Evolutionary conservation across 805 yeast genomes (phyloP).

Genomic region (Monosporozyma siamensis): DNA sequence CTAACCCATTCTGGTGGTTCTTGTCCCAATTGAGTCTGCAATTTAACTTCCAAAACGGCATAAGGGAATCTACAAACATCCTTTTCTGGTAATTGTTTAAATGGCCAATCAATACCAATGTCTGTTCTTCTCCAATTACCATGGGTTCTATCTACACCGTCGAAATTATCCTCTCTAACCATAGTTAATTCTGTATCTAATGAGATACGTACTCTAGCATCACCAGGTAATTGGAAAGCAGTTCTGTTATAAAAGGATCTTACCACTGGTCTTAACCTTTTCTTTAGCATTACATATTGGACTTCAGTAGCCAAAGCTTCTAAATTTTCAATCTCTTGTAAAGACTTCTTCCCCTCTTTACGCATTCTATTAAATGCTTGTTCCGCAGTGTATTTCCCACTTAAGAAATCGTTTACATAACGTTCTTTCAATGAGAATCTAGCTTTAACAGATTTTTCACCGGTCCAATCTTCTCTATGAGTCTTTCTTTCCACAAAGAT

Average conservation of each 20-base stretch:
- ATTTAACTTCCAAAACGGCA: conserved; percentile 93
- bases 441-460: conserved; percentile 98
- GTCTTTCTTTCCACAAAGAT: conserved; percentile 96
- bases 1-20: conserved; percentile 98
- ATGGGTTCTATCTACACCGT: conserved; percentile 81
- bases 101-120: conserved; percentile 96
- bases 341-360: conserved; percentile 81
- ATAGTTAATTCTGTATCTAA: conserved; percentile 93
- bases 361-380: conserved; percentile 90
- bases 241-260: conserved; percentile 96
- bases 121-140: conserved; percentile 98
- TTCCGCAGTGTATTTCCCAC: conserved; percentile 75
- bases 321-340: conserved; percentile 80
- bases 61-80: conserved; percentile 94
- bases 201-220: conserved; percentile 97
- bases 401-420: conserved; percentile 73
- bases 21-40: conserved; percentile 96
- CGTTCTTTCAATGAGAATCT: conserved; percentile 89
- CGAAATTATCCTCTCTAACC: conserved; percentile 97
- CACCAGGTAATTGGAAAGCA: conserved; percentile 98
- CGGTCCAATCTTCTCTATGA: conserved; percentile 99
- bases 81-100: conserved; percentile 68
- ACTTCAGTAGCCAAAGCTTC: conserved; percentile 90
- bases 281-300: conserved; percentile 80
- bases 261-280: conserved; percentile 84